Base-by-base conservation (phyloP, 805 yeast genomes). In the Diddensiella transvaalensis region DNA sequence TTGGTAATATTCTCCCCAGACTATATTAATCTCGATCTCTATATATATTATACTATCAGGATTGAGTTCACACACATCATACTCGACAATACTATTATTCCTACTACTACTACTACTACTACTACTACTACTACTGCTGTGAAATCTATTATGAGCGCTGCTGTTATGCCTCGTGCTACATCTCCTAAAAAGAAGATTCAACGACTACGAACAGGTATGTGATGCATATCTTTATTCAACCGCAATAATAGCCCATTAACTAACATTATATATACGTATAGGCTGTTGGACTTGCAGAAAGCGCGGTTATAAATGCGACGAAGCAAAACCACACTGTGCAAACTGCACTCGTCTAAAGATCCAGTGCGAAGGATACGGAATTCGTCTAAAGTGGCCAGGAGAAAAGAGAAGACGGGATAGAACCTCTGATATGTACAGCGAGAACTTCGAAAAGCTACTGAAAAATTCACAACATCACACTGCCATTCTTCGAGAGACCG, bases 261-360 rank as follows among this genome's bases (percentile, higher is more conserved):
- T 26, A 26, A 26, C 32, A 13, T n/a, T n/a, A n/a, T n/a, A 26
- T 13, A 26, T 26, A 8, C 11, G 8, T 26, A 26, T 26, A 26
- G 32, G 60, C 24, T 57, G 61, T 46, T 57, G 61, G 61, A 57
- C 61, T 1, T 57, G 61, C 38, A 50, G 61, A 19, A 37, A 53
- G 22, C 44, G 61, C 4, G 60, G 60, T 2, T 54, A 56, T 45
- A 56, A 56, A 38, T 57, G 61, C 47, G 61, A 57, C 42, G 61
- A 57, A 38, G 59, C 45, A 18, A 56, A 53, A 42, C 61, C 61
- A 13, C 38, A 38, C 15, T 57, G 61, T 38, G 44, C 52, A 22
- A 57, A 57, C 45, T 57, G 61, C 38, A 33, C 41, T 4, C 19
- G 53, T 15, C 39, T 54, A 26, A 35, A 53, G 11, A 29, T 57